Evolutionary conservation across 2,329 filamentous ascomycete species (phyloP).

Genomic region (Aspergillus latus): DNA sequence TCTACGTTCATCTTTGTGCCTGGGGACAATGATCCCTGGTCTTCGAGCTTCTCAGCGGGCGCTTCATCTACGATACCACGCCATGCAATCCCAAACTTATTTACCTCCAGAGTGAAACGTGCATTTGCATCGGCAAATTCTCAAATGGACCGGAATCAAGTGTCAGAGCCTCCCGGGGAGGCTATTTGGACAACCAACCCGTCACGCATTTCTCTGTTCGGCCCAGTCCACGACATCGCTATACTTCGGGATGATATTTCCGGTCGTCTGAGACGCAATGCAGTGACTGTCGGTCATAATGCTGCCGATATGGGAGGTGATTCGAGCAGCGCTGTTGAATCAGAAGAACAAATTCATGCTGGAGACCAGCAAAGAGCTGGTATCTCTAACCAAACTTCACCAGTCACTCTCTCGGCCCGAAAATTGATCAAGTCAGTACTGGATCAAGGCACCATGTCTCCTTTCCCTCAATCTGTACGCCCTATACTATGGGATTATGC

Average conservation of each 20-base stretch:
- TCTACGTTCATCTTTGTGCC: conserved; percentile 91
- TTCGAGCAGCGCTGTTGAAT: conserved; percentile 30
- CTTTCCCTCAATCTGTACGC: conserved; percentile 75
- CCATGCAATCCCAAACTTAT: conserved; percentile 73
- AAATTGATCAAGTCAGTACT: conserved; percentile 88
- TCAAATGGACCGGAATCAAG: conserved; percentile 58
- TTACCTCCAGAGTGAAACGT: conserved; percentile 81
- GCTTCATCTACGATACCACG: conserved; percentile 48
- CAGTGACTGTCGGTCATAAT: conserved; percentile 64
- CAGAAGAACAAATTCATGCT: conserved; percentile 28
- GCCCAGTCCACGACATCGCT: conserved; percentile 81
- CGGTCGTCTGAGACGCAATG: conserved; percentile 71
- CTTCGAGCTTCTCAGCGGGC: conserved; percentile 68
- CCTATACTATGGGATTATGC: conserved; percentile 91
- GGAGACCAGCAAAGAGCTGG: conserved; percentile 19
- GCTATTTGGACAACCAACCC: conserved; percentile 90
- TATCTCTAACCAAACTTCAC: conserved; percentile 25
- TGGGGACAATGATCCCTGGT: conserved; percentile 97
- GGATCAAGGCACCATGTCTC: conserved; percentile 84
- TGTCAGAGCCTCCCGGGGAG: conserved; percentile 61
- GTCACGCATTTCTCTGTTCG: conserved; percentile 77
- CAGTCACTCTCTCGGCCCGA: conserved; percentile 55
- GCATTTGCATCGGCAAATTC: conserved; percentile 76
- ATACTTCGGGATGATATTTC: conserved; percentile 86
- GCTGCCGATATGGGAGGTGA: conserved; percentile 31